Conservation (phyloP, 2,329 filamentous ascomycete species). For the Sporothrix schenckii region DNA sequence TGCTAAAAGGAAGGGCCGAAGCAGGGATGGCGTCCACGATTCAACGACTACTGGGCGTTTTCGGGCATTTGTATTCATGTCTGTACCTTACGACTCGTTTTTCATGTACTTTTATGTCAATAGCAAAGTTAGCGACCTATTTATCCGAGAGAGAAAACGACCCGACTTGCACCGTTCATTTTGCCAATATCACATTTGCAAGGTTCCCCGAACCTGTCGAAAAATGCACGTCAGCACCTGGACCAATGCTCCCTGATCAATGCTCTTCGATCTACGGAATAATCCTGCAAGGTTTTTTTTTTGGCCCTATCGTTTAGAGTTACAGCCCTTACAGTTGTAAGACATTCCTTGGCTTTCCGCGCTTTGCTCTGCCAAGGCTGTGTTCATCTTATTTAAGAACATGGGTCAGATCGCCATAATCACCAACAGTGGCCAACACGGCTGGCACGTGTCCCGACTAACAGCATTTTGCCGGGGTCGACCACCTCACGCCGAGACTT, state of each 20-base stretch:
- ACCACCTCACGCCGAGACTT: slow-evolving; percentile 4
- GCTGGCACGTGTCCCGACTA: slow-evolving; percentile 14
- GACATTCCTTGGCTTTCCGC: no score
- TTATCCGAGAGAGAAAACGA: background rate
- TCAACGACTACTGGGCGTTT: background rate
- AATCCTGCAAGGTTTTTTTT: background rate
- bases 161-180: background rate
- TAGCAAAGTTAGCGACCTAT: background rate
- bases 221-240: no score
- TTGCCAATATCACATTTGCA: background rate
- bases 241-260: no score
- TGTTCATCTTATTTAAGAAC: slow-evolving; percentile 7
- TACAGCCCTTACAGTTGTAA: background rate
- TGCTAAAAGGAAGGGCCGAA: background rate
- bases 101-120: background rate
- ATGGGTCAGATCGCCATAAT: slow-evolving; percentile 14
- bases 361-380: slow-evolving; percentile 9
- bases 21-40: background rate
- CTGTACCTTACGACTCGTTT: background rate
- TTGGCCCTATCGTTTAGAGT: no score
- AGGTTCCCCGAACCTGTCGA: background rate
- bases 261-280: no score
- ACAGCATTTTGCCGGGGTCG: slow-evolving; percentile 4
- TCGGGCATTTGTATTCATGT: background rate
- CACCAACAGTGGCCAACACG: slow-evolving; percentile 6